These are phyloP conservation scores for Diplosphaera chodatii DNA, from an alignment of 139 green algal species.

Conservation along the genomic window DNA sequence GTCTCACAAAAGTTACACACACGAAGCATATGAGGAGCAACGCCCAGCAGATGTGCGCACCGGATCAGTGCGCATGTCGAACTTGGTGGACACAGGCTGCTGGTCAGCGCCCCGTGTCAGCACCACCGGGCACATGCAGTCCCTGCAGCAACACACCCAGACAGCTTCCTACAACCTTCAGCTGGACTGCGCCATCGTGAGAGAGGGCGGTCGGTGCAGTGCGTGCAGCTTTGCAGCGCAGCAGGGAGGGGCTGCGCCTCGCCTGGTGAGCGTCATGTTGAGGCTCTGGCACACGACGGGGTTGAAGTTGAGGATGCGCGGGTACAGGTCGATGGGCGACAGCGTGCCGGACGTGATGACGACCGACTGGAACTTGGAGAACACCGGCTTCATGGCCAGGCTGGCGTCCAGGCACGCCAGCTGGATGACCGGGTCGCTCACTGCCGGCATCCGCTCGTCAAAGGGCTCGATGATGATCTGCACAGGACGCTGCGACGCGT, in stretches of 20 bases:
- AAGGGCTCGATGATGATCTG: constrained; percentile 96
- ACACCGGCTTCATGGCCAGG: constrained; percentile 91
- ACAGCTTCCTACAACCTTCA: background rate
- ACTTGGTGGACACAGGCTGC: constrained; percentile 83
- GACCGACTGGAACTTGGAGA: constrained; percentile 89
- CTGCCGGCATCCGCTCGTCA: constrained; percentile 86
- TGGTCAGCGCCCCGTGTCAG: constrained; percentile 73
- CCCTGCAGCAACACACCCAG: background rate
- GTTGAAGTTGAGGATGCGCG: constrained; percentile 92
- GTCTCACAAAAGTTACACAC: too few species aligned
- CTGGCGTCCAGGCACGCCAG: constrained; percentile 93
- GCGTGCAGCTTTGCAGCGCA: too few species aligned
- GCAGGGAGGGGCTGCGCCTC: too few species aligned
- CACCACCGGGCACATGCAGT: too few species aligned
- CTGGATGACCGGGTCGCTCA: constrained; percentile 92
- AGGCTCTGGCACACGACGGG: constrained; percentile 81
- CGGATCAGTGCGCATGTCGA: constrained; percentile 80
- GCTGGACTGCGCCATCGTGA: too few species aligned
- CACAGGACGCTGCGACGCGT: too few species aligned
- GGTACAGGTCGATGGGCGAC: constrained; percentile 95
- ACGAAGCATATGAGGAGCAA: too few species aligned
- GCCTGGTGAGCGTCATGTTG: constrained; percentile 90
- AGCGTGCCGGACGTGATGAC: constrained; percentile 98
- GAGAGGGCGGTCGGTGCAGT: too few species aligned
- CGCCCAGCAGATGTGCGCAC: too few species aligned